Evolutionary conservation across 2,329 filamentous ascomycete genomes (phyloP).

Genomic region (Alternaria arbusti): DNA sequence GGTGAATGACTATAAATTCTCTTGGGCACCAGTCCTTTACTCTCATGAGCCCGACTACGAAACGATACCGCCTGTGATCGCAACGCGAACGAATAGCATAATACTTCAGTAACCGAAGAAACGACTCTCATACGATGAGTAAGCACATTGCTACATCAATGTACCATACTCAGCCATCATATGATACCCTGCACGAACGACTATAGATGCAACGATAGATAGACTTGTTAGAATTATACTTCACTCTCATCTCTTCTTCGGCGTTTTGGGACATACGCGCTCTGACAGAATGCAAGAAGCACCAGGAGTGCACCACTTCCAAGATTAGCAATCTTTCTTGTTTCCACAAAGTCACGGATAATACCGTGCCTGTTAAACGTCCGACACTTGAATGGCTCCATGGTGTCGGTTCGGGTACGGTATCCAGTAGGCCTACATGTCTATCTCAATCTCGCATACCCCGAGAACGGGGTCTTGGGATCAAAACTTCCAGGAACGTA

Average conservation of each 20-base stretch:
- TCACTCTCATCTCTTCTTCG: neutral
- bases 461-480: neutral
- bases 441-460: neutral
- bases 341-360: neutral
- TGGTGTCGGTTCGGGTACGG: neutral
- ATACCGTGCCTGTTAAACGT: neutral
- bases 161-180: neutral
- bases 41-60: neutral
- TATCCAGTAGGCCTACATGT: neutral
- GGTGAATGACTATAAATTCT: neutral
- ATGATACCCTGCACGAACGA: conserved; percentile 2
- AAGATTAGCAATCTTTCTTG: neutral
- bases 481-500: neutral
- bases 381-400: neutral
- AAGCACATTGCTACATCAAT: neutral
- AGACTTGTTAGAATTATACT: neutral
- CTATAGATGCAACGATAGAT: neutral
- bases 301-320: neutral
- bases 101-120: neutral
- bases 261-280: neutral
- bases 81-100: neutral
- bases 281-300: neutral
- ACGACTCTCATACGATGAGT: neutral
- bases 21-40: neutral
- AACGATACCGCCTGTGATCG: neutral